Evolutionary conservation across 2,329 filamentous ascomycete species (phyloP).

Genomic region (Penicillium frequentans): DNA sequence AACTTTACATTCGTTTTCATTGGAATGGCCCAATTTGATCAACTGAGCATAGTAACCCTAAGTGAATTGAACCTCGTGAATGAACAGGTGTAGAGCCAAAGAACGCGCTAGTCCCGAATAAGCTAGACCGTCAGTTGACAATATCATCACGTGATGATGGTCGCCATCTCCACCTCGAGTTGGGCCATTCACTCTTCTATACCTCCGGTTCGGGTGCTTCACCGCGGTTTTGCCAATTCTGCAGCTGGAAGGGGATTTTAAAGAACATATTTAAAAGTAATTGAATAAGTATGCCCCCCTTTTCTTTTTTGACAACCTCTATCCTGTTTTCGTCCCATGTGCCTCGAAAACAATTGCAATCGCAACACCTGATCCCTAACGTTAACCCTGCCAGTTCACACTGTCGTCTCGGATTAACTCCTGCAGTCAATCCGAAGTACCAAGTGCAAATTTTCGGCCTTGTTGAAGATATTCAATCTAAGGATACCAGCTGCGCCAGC

Average conservation of each 20-base stretch:
- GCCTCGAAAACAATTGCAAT: neutral
- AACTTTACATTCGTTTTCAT: neutral
- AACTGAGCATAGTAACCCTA: neutral
- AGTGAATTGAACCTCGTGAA: neutral
- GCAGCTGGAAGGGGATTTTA: neutral
- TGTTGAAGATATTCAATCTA: neutral
- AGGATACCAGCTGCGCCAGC: neutral
- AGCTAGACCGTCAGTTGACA: neutral
- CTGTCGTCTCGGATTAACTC: neutral
- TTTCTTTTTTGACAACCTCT: neutral
- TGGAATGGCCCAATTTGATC: neutral
- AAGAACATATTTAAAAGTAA: neutral
- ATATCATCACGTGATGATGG: neutral
- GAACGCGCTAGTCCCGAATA: neutral
- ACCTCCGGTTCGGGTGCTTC: neutral
- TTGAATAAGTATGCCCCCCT: neutral
- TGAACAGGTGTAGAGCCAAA: neutral
- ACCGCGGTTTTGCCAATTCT: neutral
- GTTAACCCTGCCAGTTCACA: neutral
- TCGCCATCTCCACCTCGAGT: neutral
- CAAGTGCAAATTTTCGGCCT: neutral
- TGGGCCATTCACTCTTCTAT: slow-evolving; percentile 1
- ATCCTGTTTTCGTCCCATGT: neutral
- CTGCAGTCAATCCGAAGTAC: neutral
- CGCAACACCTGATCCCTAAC: neutral